Evolutionary conservation across 257 asterid genomes (phyloP).

Genomic region (Lithospermum erythrorhizon): DNA sequence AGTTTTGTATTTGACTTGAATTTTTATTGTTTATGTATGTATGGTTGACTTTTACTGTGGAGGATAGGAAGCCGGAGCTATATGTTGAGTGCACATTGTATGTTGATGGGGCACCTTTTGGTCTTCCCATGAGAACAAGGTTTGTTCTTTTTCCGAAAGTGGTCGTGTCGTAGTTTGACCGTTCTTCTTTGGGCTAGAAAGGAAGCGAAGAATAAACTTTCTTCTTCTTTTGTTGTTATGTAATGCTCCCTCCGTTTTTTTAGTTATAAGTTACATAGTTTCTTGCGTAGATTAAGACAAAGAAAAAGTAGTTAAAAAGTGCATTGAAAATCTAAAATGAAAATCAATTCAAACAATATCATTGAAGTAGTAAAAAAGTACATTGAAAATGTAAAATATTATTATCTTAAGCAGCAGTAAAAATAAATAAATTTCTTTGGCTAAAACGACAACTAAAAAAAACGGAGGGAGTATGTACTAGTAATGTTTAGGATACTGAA

Average conservation of each 20-base stretch:
- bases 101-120: constrained; percentile 95
- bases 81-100: constrained; percentile 72
- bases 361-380: too few relatives aligned
- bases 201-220: neutral
- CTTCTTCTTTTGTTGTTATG: neutral
- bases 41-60: constrained; percentile 31
- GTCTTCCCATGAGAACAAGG: constrained; percentile 97
- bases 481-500: neutral
- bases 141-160: constrained; percentile 9
- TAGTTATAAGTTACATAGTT: too few relatives aligned
- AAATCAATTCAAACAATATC: too few relatives aligned
- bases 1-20: constrained; percentile 7
- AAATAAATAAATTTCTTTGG: too few relatives aligned
- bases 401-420: too few relatives aligned
- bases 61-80: constrained; percentile 70
- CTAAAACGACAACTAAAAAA: too few relatives aligned
- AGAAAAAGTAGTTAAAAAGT: too few relatives aligned
- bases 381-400: too few relatives aligned
- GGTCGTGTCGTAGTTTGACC: neutral
- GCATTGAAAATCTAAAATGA: too few relatives aligned
- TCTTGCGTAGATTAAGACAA: too few relatives aligned
- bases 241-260: too few relatives aligned
- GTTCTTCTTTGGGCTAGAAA: neutral
- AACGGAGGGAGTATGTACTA: too few relatives aligned
- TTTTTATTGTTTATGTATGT: constrained; percentile 12